Conservation (phyloP, 495 filamentous ascomycete species). For the Apodospora peruviana region DNA sequence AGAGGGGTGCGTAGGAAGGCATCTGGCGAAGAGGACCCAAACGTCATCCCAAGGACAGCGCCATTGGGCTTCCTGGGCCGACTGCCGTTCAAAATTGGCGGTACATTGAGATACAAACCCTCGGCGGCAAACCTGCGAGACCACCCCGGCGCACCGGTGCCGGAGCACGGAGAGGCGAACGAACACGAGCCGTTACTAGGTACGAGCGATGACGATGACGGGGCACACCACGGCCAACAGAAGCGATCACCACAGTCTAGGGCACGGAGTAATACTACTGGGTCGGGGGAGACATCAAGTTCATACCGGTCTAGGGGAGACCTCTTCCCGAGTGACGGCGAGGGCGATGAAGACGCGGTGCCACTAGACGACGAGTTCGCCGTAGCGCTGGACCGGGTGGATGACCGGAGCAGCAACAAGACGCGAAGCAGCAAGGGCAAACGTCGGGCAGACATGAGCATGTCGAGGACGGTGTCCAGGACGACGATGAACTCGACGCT, state of each 20-base stretch:
- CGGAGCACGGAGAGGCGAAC: conserved; percentile 30
- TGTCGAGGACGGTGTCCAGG: conserved; percentile 50
- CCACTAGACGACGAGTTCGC: conserved; percentile 92
- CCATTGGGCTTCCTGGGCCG: conserved; percentile 80
- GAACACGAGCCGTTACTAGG: conserved; percentile 74
- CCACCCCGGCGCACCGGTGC: conserved; percentile 55
- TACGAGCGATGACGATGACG: conserved; percentile 42
- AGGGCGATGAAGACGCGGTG: conserved; percentile 83
- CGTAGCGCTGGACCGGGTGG: conserved; percentile 63
- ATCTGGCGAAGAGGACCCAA: conserved; percentile 71
- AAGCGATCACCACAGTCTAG: conserved; percentile 42
- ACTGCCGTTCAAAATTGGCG: conserved; percentile 81
- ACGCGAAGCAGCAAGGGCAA: conserved; percentile 57
- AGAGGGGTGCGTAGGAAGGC: conserved; percentile 61
- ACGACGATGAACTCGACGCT: conserved; percentile 47
- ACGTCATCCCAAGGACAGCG: conserved; percentile 82
- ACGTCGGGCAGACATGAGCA: conserved; percentile 47
- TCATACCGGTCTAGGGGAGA: conserved; percentile 91
- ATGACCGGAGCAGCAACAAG: conserved; percentile 69
- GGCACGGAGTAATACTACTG: conserved; percentile 72
- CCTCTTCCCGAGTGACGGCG: conserved; percentile 86
- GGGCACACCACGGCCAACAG: conserved; percentile 14
- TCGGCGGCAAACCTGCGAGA: conserved; percentile 88
- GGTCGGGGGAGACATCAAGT: conserved; percentile 78
- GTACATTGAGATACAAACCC: conserved; percentile 79